Percentiles rank a stretch among this genome's conserved stretches.
phyloP scores from a whole-genome alignment of 768 basidiomycete species.

The Sporobolomyces phaffii region DNA sequence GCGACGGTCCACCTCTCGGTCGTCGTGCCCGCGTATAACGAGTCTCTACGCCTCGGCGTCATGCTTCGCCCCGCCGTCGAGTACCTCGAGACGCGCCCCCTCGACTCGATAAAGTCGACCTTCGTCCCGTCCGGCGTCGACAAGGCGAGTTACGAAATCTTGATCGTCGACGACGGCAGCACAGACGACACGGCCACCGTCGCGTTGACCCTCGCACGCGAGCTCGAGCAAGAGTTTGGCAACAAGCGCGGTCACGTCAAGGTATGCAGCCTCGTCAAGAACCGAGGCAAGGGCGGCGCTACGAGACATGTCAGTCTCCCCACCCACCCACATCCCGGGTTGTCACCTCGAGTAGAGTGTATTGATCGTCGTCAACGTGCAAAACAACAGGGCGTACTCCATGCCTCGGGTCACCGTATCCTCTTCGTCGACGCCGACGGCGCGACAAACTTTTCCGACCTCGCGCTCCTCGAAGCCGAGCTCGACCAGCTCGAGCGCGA shows the following conservation, averaged over 20 bases:
- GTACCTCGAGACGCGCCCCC: conserved; percentile 54
- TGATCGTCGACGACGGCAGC: conserved; percentile 88
- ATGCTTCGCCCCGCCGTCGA: conserved; percentile 68
- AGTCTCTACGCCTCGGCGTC: conserved; percentile 67
- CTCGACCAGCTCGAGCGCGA: conserved; percentile 60
- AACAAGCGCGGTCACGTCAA: conserved; percentile 55
- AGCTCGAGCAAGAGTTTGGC: conserved; percentile 49
- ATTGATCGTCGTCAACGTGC: no score
- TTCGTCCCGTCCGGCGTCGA: background rate
- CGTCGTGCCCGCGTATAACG: conserved; percentile 88
- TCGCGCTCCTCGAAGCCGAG: conserved; percentile 68
- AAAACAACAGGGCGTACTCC: conserved; percentile 67
- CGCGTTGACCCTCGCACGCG: conserved; percentile 60
- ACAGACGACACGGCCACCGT: conserved; percentile 63
- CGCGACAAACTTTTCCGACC: conserved; percentile 77
- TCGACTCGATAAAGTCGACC: background rate
- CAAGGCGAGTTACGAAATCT: conserved; percentile 57
- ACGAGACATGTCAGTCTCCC: conserved; percentile 61
- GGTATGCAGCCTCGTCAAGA: conserved; percentile 69
- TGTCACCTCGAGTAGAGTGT: background rate
- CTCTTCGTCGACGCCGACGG: conserved; percentile 94
- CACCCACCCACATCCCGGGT: background rate
- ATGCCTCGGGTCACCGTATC: conserved; percentile 66
- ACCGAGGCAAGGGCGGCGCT: conserved; percentile 87
- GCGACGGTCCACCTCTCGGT: conserved; percentile 67